Evolutionary conservation across 192 early-diverging fungal species (phyloP).

Genomic region (Mortierella hygrophila): DNA sequence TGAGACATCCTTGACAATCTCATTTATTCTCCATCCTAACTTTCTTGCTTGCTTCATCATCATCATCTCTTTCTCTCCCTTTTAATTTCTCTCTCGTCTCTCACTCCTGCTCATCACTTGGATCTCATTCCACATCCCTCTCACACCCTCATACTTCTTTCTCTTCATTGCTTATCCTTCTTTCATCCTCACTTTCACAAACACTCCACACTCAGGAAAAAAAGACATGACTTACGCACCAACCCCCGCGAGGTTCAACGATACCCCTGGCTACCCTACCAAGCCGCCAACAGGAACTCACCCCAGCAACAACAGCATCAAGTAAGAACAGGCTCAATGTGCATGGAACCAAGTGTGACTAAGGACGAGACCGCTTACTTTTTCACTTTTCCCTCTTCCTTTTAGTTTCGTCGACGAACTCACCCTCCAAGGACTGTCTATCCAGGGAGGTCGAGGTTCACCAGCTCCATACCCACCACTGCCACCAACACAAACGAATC

Average conservation of each 20-base stretch:
- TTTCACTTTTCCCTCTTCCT: background rate
- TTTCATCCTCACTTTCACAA: background rate
- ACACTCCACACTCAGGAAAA: background rate
- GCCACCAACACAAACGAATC: background rate
- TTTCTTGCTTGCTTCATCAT: background rate
- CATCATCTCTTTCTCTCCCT: background rate
- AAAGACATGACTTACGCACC: constrained; percentile 1
- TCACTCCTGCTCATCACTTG: background rate
- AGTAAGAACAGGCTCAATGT: background rate
- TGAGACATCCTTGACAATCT: background rate
- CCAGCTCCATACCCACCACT: background rate
- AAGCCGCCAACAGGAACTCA: background rate
- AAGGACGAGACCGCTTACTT: background rate
- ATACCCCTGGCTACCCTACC: background rate
- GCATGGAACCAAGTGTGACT: background rate
- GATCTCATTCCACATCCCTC: background rate
- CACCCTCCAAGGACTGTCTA: constrained; percentile 10
- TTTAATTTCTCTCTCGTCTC: background rate
- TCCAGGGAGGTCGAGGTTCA: background rate
- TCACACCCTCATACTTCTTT: background rate
- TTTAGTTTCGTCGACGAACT: background rate
- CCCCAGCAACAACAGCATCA: background rate
- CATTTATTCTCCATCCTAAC: background rate
- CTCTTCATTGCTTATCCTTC: background rate
- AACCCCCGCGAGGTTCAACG: background rate